A percentile compares a stretch with the other conserved stretches of the same genome.
These are phyloP conservation scores for Nemania serpens DNA, from an alignment of 2,329 filamentous ascomycete genomes.

Conservation along the genomic window DNA sequence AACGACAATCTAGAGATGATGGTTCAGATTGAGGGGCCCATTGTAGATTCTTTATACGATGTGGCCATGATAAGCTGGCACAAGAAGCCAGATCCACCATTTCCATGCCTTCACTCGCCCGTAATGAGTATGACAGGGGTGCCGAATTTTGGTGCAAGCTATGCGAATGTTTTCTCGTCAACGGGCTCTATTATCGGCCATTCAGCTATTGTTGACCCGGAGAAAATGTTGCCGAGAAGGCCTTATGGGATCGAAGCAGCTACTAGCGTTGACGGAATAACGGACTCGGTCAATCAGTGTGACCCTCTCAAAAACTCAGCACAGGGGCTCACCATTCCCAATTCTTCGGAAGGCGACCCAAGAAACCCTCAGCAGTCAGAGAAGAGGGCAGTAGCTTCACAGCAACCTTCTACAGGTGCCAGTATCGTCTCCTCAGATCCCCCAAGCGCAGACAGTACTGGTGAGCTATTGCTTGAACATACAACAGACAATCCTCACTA, in stretches of 20 bases:
- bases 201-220: conserved; percentile 37
- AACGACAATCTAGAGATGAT: conserved; percentile 86
- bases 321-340: neutral
- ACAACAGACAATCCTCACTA: conserved; percentile 65
- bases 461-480: conserved; percentile 51
- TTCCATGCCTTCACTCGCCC: conserved; percentile 60
- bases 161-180: conserved; percentile 37
- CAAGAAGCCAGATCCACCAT: conserved; percentile 61
- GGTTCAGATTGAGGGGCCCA: conserved; percentile 73
- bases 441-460: neutral
- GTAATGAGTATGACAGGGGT: conserved; percentile 45
- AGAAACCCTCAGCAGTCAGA: neutral
- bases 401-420: neutral
- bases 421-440: neutral
- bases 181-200: conserved; percentile 41
- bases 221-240: conserved; percentile 28
- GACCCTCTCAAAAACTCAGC: neutral
- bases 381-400: neutral
- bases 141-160: conserved; percentile 32
- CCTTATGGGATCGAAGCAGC: conserved; percentile 15
- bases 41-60: conserved; percentile 78
- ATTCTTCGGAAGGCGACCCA: neutral
- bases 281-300: neutral
- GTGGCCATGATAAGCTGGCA: conserved; percentile 75
- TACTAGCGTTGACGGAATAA: neutral